Base-by-base conservation (phyloP, 164 flowering plant genomes). In the Nymphaea thermarum region DNA sequence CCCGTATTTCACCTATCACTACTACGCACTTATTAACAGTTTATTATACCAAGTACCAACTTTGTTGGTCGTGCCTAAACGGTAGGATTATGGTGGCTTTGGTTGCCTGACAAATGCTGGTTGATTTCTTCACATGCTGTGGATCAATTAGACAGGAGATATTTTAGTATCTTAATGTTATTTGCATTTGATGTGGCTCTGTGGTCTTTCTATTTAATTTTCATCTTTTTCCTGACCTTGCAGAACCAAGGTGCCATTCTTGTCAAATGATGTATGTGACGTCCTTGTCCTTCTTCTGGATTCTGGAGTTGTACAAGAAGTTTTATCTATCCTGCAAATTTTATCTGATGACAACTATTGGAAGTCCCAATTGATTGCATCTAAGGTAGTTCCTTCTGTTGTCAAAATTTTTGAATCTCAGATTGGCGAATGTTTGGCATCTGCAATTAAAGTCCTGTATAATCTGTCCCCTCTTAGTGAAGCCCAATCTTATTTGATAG, bases 321-420 rank as follows among this genome's bases (percentile, higher is more conserved):
- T 80, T 63, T 78, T 91, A 65, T 71, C 82, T 12, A 73, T 87
- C 42, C 36, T 86, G 67, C 83, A 81, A 75, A 70, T 76, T 16
- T 62, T 91, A 66, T 86, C 96, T 61, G 68, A 15, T 42, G 74
- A 85, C 43, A 62, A 41, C 62, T 45, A 67, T 63, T 77, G 69
- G 70, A 63, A 64, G 66, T 55, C 77, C 18, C 77, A 82, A 74
- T 70, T 85, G 16, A 62, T 77, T 43, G 72, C 79, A 18, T 81
- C 91, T 63, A 87, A 86, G 66, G 82, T 81, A 66, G 78, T 90
- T 70, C 55, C 78, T 65, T 73, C 80, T 60, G 64, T 89, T 55
- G 18, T 84, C 53, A 77, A 74, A 65, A 67, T 80, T 43, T 82
- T 93, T 3, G 81, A 83, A 18, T 79, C 79, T 55, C 70, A 68